These are phyloP conservation scores for Pharus latifolius DNA, from an alignment of 176 grass and related monocot species.

Conservation along the genomic window DNA sequence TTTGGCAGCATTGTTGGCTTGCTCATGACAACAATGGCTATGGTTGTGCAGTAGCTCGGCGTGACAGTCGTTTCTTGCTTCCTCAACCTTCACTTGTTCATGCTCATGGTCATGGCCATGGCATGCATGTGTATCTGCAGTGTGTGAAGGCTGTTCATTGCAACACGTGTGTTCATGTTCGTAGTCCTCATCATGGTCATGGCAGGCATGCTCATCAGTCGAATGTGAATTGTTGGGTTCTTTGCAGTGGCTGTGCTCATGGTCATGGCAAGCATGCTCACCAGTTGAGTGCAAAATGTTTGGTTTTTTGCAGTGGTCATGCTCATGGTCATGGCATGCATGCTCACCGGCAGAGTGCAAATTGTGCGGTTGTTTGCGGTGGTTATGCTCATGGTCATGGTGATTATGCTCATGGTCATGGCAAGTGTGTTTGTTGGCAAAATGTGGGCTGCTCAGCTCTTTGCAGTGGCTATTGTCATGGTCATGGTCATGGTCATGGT, in stretches of 20 bases:
- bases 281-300: neutral
- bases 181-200: conserved; percentile 19
- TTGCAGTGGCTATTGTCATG: conserved; percentile 11
- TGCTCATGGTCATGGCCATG: conserved; percentile 26
- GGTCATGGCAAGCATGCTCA: conserved; percentile 12
- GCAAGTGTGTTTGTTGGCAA: conserved; percentile 4
- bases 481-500: conserved; percentile 23
- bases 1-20: neutral
- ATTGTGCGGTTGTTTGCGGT: neutral
- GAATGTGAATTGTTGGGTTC: neutral
- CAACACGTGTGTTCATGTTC: conserved; percentile 29
- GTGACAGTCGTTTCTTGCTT: conserved; percentile 11
- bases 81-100: conserved; percentile 16
- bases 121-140: conserved; percentile 13
- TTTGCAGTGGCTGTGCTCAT: conserved; percentile 13
- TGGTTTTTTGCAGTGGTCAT: conserved; percentile 16
- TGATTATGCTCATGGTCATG: neutral
- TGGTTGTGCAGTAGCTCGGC: conserved; percentile 9
- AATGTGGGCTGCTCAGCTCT: neutral
- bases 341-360: neutral
- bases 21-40: conserved; percentile 23
- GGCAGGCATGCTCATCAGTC: conserved; percentile 12
- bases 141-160: conserved; percentile 8
- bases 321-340: conserved; percentile 15
- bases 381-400: conserved; percentile 18